Percentiles rank a stretch among this genome's conserved stretches.
phyloP scores from a whole-genome alignment of 208 protist genomes.

The Hexamita inflata region DNA sequence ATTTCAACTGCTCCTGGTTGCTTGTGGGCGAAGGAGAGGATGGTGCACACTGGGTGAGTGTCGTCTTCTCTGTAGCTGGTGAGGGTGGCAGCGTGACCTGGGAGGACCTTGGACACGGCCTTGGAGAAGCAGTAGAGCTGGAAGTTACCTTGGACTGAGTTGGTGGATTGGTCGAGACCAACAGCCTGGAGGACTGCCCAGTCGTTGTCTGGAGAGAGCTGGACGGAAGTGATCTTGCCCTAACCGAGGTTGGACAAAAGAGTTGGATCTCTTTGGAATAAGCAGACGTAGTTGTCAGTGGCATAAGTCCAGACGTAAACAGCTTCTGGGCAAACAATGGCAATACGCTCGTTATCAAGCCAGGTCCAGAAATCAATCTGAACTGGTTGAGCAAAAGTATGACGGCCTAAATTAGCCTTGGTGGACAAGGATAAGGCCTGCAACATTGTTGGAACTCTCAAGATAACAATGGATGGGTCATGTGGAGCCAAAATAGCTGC shows the following conservation, averaged over 20 bases:
- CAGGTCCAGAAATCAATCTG: conserved; percentile 40
- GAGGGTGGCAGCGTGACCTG: conserved; percentile 84
- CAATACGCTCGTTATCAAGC: conserved; percentile 31
- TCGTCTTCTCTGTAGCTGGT: conserved; percentile 51
- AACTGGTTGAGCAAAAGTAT: background rate
- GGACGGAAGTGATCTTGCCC: conserved; percentile 1
- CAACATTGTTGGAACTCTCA: background rate
- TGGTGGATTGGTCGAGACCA: conserved; percentile 22
- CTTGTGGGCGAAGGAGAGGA: conserved; percentile 79
- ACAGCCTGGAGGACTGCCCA: conserved; percentile 21
- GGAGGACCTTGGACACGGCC: conserved; percentile 68
- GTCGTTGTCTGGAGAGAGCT: background rate
- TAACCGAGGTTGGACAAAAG: background rate
- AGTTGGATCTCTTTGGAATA: background rate
- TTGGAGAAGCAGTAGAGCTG: conserved; percentile 88
- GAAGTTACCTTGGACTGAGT: conserved; percentile 60
- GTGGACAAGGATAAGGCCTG: conserved; percentile 1
- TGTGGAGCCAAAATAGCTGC: too few species aligned
- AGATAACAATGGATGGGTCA: conserved; percentile 1
- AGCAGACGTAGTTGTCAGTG: background rate
- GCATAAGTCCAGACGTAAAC: conserved; percentile 30
- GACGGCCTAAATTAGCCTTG: conserved; percentile 1
- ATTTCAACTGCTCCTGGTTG: conserved; percentile 52
- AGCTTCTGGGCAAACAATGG: conserved; percentile 30
- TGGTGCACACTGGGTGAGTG: conserved; percentile 56